phyloP scores from a whole-genome alignment of 148 eudicot genomes.

The Rhododendron henanense region DNA sequence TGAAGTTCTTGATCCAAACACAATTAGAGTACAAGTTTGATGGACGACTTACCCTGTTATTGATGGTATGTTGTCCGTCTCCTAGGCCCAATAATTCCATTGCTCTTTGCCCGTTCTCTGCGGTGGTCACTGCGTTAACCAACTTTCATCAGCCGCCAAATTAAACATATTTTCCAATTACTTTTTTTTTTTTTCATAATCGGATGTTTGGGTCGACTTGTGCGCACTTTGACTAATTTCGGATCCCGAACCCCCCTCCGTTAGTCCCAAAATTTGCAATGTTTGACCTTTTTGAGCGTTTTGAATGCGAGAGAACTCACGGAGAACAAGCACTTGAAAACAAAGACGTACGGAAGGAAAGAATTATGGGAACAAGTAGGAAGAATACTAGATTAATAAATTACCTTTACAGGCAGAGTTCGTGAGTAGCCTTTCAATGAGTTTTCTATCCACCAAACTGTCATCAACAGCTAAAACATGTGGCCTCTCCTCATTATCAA shows the following conservation, averaged over 20 bases:
- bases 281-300: no score
- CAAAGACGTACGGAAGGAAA: neutral
- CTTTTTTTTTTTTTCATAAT: no score
- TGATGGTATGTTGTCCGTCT: slow-evolving; percentile 2
- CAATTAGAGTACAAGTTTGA: neutral
- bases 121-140: slow-evolving; percentile 1
- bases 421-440: slow-evolving; percentile 29
- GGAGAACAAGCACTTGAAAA: no score
- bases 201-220: no score
- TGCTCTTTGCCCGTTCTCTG: slow-evolving; percentile 18
- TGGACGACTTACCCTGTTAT: neutral
- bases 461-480: slow-evolving; percentile 36
- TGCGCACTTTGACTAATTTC: no score
- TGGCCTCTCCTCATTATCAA: slow-evolving; percentile 10
- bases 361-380: neutral
- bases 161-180: neutral
- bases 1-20: neutral
- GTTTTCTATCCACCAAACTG: slow-evolving; percentile 25
- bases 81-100: slow-evolving; percentile 15
- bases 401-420: slow-evolving; percentile 29
- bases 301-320: no score
- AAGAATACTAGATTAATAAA: neutral
- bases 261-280: no score
- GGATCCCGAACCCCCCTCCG: no score
- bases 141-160: neutral